Percentiles rank a stretch among this genome's conserved stretches.
Evolutionary conservation across 1,284 basidiomycete genomes (phyloP).

Genomic region (Microbotryum intermedium): DNA sequence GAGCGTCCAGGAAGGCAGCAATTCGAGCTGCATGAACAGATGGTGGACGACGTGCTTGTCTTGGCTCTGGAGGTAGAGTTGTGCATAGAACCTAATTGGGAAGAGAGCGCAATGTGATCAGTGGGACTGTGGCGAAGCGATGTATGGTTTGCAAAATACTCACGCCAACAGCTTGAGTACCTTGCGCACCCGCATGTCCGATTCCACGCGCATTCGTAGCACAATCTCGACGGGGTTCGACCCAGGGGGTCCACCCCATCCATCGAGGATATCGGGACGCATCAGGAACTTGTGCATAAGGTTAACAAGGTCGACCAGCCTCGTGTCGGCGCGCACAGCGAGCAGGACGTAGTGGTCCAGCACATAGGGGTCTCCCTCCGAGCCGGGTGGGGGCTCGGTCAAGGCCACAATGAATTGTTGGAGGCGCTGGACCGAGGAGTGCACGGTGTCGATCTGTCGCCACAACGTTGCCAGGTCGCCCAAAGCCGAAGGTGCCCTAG

Average conservation of each 20-base stretch:
- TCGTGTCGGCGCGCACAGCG: slow-evolving; percentile 17
- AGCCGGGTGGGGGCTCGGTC: neutral
- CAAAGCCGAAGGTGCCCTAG: neutral
- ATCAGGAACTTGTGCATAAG: slow-evolving; percentile 8
- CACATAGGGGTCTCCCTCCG: slow-evolving; percentile 6
- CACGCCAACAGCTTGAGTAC: slow-evolving; percentile 22
- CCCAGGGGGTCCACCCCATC: neutral
- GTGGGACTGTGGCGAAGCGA: too few relatives aligned
- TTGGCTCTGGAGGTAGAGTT: slow-evolving; percentile 18
- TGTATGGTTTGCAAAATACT: neutral
- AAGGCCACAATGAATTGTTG: slow-evolving; percentile 23
- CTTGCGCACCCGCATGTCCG: slow-evolving; percentile 19
- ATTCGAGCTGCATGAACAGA: slow-evolving; percentile 11
- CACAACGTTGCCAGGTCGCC: slow-evolving; percentile 18
- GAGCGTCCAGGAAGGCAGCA: slow-evolving; percentile 14
- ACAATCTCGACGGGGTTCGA: slow-evolving; percentile 10
- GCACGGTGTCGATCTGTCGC: slow-evolving; percentile 16
- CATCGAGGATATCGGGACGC: neutral
- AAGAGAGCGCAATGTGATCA: neutral
- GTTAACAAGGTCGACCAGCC: slow-evolving; percentile 17
- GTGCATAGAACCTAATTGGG: slow-evolving; percentile 16
- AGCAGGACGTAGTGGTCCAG: slow-evolving; percentile 23
- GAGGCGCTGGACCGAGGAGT: slow-evolving; percentile 20
- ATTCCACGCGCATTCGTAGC: slow-evolving; percentile 5
- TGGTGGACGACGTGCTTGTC: slow-evolving; percentile 28